A percentile compares a stretch with the other conserved stretches of the same genome.
phyloP scores from a whole-genome alignment of 805 yeast genomes.

The Candida silvicultrix region DNA sequence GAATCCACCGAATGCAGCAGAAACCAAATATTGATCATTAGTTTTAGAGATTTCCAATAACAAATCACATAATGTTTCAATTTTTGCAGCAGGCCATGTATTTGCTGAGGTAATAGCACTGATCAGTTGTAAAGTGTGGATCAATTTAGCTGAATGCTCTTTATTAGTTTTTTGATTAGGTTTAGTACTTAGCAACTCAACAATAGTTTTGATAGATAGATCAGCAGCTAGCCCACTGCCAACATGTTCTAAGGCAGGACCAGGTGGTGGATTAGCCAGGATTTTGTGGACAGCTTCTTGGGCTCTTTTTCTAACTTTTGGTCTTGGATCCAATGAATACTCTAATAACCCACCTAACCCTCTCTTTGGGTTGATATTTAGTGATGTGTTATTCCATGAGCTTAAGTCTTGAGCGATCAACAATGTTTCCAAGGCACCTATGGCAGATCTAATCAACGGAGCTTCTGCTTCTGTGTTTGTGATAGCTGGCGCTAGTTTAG shows the following conservation, averaged over 20 bases:
- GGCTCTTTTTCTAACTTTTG: constrained; percentile 93
- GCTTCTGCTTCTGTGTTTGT: constrained; percentile 68
- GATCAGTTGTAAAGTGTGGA: constrained; percentile 76
- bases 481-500: constrained; percentile 76
- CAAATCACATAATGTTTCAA: constrained; percentile 70
- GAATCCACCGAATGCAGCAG: constrained; percentile 77
- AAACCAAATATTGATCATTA: constrained; percentile 78
- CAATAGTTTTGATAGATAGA: constrained; percentile 51
- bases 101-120: constrained; percentile 62
- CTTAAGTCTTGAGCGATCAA: constrained; percentile 73
- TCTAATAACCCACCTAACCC: constrained; percentile 75
- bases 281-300: constrained; percentile 75
- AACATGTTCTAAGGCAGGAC: constrained; percentile 73
- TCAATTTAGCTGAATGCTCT: constrained; percentile 50
- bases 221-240: constrained; percentile 69
- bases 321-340: constrained; percentile 80
- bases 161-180: constrained; percentile 33
- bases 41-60: constrained; percentile 73
- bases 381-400: constrained; percentile 61
- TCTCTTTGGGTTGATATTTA: constrained; percentile 61
- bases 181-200: constrained; percentile 32
- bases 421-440: constrained; percentile 79
- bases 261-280: constrained; percentile 60
- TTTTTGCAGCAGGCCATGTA: constrained; percentile 73
- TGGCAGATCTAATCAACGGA: constrained; percentile 72